Conservation (phyloP, 495 filamentous ascomycete species). For the Aspergillus sparsus region DNA sequence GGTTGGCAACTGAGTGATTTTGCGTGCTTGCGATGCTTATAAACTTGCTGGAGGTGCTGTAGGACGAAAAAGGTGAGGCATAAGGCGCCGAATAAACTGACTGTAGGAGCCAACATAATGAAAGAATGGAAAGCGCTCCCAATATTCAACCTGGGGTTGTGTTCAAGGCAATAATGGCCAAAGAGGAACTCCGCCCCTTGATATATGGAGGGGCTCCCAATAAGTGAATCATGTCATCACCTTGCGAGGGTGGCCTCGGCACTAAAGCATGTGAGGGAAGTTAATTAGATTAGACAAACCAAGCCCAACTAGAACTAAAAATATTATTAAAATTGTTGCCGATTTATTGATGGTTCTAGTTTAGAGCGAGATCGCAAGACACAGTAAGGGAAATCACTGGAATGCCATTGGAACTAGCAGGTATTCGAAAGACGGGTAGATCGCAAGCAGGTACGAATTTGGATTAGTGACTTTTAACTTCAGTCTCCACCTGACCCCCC, state of each 20-base stretch:
- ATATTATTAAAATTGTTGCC: background rate
- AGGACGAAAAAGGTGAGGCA: slow-evolving; percentile 30
- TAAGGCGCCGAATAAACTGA: slow-evolving; percentile 25
- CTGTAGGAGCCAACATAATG: slow-evolving; percentile 29
- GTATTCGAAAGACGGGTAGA: slow-evolving; percentile 14
- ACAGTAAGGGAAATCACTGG: background rate
- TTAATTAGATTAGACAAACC: background rate
- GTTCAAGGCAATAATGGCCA: background rate
- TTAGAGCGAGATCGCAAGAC: background rate
- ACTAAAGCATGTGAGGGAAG: background rate
- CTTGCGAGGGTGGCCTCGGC: background rate
- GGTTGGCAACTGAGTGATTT: slow-evolving; percentile 42
- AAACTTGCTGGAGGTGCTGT: slow-evolving; percentile 27
- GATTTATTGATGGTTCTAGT: no score
- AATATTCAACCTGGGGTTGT: background rate
- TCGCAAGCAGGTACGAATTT: slow-evolving; percentile 33
- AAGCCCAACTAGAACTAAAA: background rate
- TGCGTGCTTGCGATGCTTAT: slow-evolving; percentile 34
- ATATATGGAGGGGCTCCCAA: background rate
- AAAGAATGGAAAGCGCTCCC: background rate
- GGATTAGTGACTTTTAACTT: slow-evolving; percentile 20
- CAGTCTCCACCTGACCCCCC: background rate
- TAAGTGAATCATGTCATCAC: background rate
- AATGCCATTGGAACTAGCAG: background rate
- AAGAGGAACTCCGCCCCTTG: background rate